phyloP scores from a whole-genome alignment of 2,329 filamentous ascomycete genomes.

The Niveomyces coronatus region DNA sequence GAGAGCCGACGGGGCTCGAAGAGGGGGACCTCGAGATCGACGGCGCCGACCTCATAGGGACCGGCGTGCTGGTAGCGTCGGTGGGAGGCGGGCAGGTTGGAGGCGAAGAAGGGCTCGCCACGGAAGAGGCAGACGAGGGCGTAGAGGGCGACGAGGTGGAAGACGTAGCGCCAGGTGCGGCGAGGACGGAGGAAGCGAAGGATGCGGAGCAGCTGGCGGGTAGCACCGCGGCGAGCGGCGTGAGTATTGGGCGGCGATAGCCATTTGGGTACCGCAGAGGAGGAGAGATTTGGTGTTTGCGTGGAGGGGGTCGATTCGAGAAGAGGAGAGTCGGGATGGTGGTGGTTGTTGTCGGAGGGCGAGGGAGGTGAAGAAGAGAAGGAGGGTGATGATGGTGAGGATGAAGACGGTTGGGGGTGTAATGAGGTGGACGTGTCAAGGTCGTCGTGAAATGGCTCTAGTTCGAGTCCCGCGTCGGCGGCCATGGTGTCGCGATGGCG shows the following conservation, averaged over 20 bases:
- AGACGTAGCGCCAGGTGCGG: constrained; percentile 4
- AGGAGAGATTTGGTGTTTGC: not conserved
- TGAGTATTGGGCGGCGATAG: constrained; percentile 1
- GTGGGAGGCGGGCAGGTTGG: constrained; percentile 30
- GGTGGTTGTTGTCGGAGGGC: not conserved
- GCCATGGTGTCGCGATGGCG: not conserved
- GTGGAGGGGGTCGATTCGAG: not conserved
- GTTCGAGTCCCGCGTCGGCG: constrained; percentile 3
- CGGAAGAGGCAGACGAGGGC: constrained; percentile 17
- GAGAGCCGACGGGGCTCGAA: constrained; percentile 21
- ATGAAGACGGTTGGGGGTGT: not conserved
- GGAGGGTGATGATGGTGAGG: not conserved
- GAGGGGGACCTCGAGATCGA: constrained; percentile 37
- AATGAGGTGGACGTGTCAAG: not conserved
- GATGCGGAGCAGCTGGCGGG: constrained; percentile 2
- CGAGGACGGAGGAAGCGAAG: constrained; percentile 1
- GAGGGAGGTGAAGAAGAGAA: not conserved
- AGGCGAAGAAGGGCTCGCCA: constrained; percentile 32
- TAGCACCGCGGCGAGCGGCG: not conserved
- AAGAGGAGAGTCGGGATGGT: constrained; percentile 8
- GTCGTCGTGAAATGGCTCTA: constrained; percentile 10
- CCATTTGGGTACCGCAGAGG: constrained; percentile 7
- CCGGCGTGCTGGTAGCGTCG: constrained; percentile 28
- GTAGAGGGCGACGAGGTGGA: constrained; percentile 6
- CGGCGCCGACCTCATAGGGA: constrained; percentile 32